A percentile compares a stretch with the other conserved stretches of the same genome.
Evolutionary conservation across 371 early-diverging fungal genomes (phyloP).

Genomic region (Umbelopsis sp.): DNA sequence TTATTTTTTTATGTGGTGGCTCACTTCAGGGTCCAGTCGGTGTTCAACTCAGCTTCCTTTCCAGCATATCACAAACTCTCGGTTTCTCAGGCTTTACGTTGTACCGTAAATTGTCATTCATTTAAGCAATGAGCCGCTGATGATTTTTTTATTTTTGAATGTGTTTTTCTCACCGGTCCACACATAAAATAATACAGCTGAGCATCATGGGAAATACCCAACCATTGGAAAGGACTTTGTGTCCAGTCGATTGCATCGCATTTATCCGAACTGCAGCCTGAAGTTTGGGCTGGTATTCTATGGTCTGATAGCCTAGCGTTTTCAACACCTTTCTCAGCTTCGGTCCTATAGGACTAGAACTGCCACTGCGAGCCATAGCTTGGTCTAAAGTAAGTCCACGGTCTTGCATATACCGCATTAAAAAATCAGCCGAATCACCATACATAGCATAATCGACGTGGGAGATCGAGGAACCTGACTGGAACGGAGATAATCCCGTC

Average conservation of each 20-base stretch:
- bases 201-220: no score
- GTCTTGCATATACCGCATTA: slow-evolving; percentile 55
- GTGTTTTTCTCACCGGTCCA: no score
- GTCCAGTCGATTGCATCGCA: background rate
- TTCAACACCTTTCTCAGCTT: slow-evolving; percentile 33
- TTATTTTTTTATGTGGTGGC: no score
- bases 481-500: slow-evolving; percentile 39
- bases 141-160: no score
- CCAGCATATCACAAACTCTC: no score
- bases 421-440: slow-evolving; percentile 48
- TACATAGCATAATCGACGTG: slow-evolving; percentile 52
- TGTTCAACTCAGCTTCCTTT: no score
- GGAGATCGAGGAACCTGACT: slow-evolving; percentile 53
- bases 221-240: background rate
- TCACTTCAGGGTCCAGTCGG: no score
- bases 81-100: no score
- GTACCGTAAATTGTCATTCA: no score
- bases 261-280: slow-evolving; percentile 4
- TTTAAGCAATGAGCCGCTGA: no score
- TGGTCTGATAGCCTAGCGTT: slow-evolving; percentile 36
- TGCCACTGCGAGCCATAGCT: slow-evolving; percentile 23
- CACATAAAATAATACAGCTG: no score
- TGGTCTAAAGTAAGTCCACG: slow-evolving; percentile 31
- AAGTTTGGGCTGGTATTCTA: background rate
- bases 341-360: slow-evolving; percentile 41